phyloP scores from a whole-genome alignment of 116 monocot species.

The Trichopus zeylanicus region DNA sequence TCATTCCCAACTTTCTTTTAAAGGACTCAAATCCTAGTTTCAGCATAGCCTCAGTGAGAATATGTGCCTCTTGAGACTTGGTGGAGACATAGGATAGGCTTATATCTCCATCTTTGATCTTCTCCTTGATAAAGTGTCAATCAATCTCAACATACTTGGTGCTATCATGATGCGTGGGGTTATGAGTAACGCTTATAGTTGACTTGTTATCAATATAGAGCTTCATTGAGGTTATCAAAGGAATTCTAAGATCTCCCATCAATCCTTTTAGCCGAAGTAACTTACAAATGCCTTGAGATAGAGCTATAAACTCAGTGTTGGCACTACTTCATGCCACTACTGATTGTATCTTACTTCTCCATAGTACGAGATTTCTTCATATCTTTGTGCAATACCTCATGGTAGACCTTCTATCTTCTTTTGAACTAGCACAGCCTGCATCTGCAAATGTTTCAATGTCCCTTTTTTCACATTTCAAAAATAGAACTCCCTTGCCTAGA shows the following conservation, averaged over 20 bases:
- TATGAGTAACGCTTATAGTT: not conserved
- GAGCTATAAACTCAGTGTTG: not conserved
- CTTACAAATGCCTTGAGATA: not conserved
- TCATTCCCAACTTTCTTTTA: no score
- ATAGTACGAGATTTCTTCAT: not conserved
- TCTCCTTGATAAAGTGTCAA: not conserved
- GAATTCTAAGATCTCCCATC: not conserved
- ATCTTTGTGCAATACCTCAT: no score
- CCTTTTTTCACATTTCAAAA: no score
- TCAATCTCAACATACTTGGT: constrained; percentile 1
- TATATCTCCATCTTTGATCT: no score
- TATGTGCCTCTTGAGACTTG: no score
- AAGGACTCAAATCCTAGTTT: no score
- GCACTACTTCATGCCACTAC: not conserved
- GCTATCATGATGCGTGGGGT: not conserved
- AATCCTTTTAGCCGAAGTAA: not conserved
- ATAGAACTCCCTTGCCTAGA: not conserved
- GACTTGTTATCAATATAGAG: not conserved
- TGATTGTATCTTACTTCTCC: not conserved
- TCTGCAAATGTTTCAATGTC: no score
- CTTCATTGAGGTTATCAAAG: not conserved
- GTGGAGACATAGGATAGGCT: no score
- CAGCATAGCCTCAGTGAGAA: no score
- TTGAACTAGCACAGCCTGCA: no score
- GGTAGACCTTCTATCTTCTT: no score